Evolutionary conservation across 176 grass and related monocot species (phyloP).

Genomic region (Triticum dicoccoides): DNA sequence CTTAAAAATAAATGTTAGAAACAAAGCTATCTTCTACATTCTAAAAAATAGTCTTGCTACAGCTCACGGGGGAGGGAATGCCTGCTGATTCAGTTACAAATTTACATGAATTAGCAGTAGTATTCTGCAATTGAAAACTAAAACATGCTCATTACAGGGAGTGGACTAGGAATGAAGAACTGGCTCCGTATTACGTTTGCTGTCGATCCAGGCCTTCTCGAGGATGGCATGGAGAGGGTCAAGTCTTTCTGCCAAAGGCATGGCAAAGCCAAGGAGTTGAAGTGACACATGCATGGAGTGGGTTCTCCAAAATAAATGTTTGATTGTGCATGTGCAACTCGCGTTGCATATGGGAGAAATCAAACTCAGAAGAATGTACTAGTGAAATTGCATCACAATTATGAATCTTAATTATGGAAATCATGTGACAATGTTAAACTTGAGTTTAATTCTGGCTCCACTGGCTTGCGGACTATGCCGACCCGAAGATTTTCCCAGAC

Average conservation of each 20-base stretch:
- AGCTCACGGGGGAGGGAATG: too few species aligned
- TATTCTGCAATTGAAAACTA: not conserved
- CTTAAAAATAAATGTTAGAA: not conserved
- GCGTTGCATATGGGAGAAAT: not conserved
- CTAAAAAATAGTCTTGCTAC: not conserved
- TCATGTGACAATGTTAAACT: not conserved
- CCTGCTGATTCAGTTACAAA: not conserved
- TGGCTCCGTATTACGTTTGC: constrained; percentile 67
- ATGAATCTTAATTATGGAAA: not conserved
- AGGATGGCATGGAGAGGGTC: constrained; percentile 53
- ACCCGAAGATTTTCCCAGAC: too few species aligned
- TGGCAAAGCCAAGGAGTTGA: not conserved
- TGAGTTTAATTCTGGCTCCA: not conserved
- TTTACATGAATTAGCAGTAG: not conserved
- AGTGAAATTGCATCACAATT: not conserved
- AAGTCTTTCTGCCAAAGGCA: constrained; percentile 69
- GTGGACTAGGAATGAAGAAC: constrained; percentile 51
- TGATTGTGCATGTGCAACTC: not conserved
- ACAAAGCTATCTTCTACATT: not conserved
- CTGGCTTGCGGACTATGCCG: not conserved
- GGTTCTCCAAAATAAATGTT: not conserved
- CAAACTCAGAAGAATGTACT: not conserved
- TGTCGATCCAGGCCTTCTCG: constrained; percentile 34
- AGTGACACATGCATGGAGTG: not conserved
- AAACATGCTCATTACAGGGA: constrained; percentile 27